Evolutionary conservation across 768 basidiomycete species (phyloP), one percentile per base, ranked within the genome.

Genomic region (Amanita brunnescens): DNA sequence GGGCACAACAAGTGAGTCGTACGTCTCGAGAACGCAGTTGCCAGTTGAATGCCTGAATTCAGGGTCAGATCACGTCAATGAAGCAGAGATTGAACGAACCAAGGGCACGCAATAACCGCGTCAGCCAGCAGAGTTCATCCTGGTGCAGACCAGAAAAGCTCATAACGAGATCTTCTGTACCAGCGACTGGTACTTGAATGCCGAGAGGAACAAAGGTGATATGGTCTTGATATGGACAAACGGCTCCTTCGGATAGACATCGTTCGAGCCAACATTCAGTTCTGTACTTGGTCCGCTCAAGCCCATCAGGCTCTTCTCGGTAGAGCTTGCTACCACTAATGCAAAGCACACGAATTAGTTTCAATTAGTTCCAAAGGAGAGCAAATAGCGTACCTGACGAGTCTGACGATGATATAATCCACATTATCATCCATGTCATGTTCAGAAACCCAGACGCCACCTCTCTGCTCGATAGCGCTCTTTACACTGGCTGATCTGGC

Each of bases 181-280:
- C 88, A 33, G 69, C 60, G 29, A 92, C 62, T 9, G 91, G 91
- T 4, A 71, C 69, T 4, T 66, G 47, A 2, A 84, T 72, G 3
- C 58, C 67, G 13, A 96, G 70, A 1, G 92, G 92, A 3, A 65
- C 65, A 58, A 89, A 91, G 0, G 81, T 78, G 10, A 88, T 62
- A 55, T 91, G 82, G 38, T 86, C 85, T 1, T 81, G 77, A 0
- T 79, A 70, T 14, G 68, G 63, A 59, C 86, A 84, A 46, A 95
- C 67, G n/a, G 77, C 74, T 40, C 88, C 85, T 52, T 84, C 81
- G 49, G 79, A 84, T 12, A 91, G 76, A 58, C 89, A 95, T 39
- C 78, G 78, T 64, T 97, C 93, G 1, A 97, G 72, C 93, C 93
- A 97, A 62, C 90, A 94, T 64, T 96, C 93, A 0, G 93, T 95